Base-by-base conservation (phyloP, 2,329 filamentous ascomycete species). In the Hymenoscyphus infarciens region DNA sequence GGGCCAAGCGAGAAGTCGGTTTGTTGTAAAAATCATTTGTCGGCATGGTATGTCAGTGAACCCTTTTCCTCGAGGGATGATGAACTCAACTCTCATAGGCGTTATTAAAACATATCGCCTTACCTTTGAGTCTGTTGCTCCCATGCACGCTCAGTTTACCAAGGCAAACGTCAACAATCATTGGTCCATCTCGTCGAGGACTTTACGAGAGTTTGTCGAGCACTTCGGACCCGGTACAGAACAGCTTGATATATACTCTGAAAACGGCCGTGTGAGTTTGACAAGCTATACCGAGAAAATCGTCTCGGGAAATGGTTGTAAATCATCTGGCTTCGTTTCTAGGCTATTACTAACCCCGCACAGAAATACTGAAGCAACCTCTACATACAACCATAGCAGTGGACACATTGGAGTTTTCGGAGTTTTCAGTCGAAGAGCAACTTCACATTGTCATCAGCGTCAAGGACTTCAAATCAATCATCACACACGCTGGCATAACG, bases 241-340 rank as follows among this genome's bases (percentile, higher is more conserved):
- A 74, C 88, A 92, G 68, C 82, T 94, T 2, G 90, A 93, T 68
- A 88, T 94, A 66, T 89, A 90, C 71, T 86, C 87, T 13, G 86
- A 90, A 60, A 84, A 89, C 56, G 87, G 78, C 10, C 78, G 85
- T 35, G 83, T 90, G 16, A 89, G 90, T 62, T 91, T 94, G 70
- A 91, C 89, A 29, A 92, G 89, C 72, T 93, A 90, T 71, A 92
- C 89, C 0, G 90, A 93, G 74, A 93, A 91, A 76, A 85, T 89
- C 8, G 82, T 87, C 61, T 88, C 87, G 68, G 86, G 87, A 22
- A 87, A 87, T 72, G 82, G 83, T 82, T 74, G 61, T 72, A 64
- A 8, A 5, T n/a, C 53, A 35, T 22, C 25, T 15, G 11, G 19
- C 52, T 31, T 5, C 22, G 13, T 22, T 35, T 57, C n/a, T 56